Evolutionary conservation across 176 grass and related monocot species (phyloP).

Genomic region (Luzula sylvatica): DNA sequence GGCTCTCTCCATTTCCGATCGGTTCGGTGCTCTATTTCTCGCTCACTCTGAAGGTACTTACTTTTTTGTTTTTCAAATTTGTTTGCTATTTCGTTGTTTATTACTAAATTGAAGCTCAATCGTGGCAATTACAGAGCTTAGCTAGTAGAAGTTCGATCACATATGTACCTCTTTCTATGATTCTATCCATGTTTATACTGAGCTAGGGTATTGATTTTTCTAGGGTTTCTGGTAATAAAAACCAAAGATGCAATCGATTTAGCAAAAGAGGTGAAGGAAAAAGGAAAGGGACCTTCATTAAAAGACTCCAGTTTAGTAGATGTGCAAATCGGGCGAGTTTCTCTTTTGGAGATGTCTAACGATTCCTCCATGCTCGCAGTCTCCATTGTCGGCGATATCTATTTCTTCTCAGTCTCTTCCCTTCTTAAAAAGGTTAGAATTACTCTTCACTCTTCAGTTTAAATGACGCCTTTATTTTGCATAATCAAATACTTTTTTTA

Average conservation of each 20-base stretch:
- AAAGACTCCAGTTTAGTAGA: constrained; percentile 53
- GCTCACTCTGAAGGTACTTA: constrained; percentile 44
- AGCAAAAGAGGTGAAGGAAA: constrained; percentile 53
- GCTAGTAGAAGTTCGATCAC: not conserved
- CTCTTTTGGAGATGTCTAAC: constrained; percentile 55
- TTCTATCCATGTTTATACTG: not conserved
- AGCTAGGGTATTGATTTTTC: constrained; percentile 4
- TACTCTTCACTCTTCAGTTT: too few species aligned
- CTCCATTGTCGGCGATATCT: constrained; percentile 38
- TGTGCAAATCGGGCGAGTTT: constrained; percentile 46
- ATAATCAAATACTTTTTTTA: not conserved
- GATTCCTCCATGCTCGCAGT: constrained; percentile 57
- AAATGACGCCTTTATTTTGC: not conserved
- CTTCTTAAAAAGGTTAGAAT: constrained; percentile 50
- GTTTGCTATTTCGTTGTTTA: constrained; percentile 1
- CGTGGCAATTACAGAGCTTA: constrained; percentile 1
- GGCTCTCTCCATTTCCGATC: constrained; percentile 64
- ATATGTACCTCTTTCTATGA: not conserved
- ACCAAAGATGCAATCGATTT: constrained; percentile 63
- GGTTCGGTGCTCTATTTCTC: constrained; percentile 57
- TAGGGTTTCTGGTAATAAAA: constrained; percentile 75
- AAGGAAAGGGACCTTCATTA: constrained; percentile 56
- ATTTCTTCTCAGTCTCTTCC: constrained; percentile 62
- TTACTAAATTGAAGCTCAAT: constrained; percentile 1
- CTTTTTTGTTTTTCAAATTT: not conserved